A percentile compares a stretch with the other conserved stretches of the same genome.
These are phyloP conservation scores for Senna tora DNA, from an alignment of 306 rosid species.

Conservation along the genomic window DNA sequence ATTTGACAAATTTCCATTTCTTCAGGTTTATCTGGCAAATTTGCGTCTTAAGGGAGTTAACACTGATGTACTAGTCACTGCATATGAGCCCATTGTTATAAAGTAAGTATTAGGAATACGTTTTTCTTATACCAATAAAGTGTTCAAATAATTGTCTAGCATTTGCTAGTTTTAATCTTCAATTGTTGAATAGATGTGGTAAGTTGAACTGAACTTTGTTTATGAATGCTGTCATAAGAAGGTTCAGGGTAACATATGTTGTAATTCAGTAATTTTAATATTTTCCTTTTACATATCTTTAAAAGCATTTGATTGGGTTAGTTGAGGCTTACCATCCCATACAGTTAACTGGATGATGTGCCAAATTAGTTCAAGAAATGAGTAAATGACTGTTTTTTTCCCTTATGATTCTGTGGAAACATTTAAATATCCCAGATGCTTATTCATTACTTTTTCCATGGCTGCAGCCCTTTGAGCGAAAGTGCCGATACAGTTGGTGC, in stretches of 20 bases:
- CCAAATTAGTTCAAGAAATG: not conserved
- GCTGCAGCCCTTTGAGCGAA: slow-evolving; percentile 80
- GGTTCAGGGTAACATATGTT: slow-evolving; percentile 9
- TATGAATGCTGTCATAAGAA: not conserved
- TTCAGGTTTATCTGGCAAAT: slow-evolving; percentile 88
- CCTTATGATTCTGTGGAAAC: slow-evolving; percentile 21
- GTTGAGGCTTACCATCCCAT: not conserved
- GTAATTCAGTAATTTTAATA: not conserved
- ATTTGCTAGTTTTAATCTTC: slow-evolving; percentile 7
- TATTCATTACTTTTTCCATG: slow-evolving; percentile 24
- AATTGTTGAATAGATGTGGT: slow-evolving; percentile 5
- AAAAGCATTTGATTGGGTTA: not conserved
- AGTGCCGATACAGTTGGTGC: slow-evolving; percentile 77
- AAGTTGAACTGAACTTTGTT: slow-evolving; percentile 23
- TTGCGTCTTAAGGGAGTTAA: slow-evolving; percentile 79
- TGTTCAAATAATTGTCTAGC: slow-evolving; percentile 13
- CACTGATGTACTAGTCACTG: slow-evolving; percentile 78
- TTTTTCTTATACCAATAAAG: slow-evolving; percentile 21
- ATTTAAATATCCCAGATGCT: slow-evolving; percentile 5
- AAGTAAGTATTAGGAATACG: slow-evolving; percentile 56
- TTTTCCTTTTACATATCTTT: not conserved
- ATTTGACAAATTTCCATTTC: slow-evolving; percentile 29
- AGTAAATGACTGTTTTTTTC: not conserved
- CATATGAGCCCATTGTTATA: slow-evolving; percentile 86
- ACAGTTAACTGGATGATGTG: not conserved